phyloP scores from a whole-genome alignment of 371 early-diverging fungal species.

The Apophysomyces sp. region DNA sequence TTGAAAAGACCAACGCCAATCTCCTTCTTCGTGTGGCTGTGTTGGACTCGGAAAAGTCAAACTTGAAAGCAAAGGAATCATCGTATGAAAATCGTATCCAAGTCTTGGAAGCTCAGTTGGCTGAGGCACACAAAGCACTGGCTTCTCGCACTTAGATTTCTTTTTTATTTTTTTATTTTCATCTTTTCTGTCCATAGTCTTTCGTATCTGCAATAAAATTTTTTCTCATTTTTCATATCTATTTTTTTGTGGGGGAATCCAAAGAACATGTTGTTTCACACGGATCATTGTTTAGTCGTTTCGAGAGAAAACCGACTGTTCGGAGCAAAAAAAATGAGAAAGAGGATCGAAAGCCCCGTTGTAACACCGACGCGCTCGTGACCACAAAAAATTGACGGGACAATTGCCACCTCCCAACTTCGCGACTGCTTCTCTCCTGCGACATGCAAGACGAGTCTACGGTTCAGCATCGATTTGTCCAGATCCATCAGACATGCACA shows the following conservation, averaged over 20 bases:
- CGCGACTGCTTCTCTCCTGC: not conserved
- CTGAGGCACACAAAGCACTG: constrained; percentile 60
- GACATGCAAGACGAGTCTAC: constrained; percentile 5
- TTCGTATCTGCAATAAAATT: not conserved
- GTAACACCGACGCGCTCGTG: no score
- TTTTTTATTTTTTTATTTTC: constrained; percentile 4
- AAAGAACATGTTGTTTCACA: not conserved
- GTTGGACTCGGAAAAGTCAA: constrained; percentile 65
- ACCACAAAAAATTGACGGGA: no score
- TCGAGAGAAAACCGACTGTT: not conserved
- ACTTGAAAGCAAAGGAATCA: constrained; percentile 57
- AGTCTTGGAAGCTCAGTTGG: constrained; percentile 64
- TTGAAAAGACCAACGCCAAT: constrained; percentile 71
- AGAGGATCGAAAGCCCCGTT: no score
- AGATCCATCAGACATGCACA: constrained; percentile 30
- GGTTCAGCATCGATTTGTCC: constrained; percentile 32
- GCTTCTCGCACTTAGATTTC: constrained; percentile 11
- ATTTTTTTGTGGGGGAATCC: not conserved
- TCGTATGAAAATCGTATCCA: constrained; percentile 64
- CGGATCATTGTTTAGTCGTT: not conserved
- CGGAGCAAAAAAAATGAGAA: no score
- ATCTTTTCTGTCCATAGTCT: not conserved
- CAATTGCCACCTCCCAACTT: no score
- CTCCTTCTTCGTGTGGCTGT: constrained; percentile 67
- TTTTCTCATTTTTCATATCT: not conserved